Conservation (phyloP, 768 basidiomycete species). For the Lyophyllum shimeji region DNA sequence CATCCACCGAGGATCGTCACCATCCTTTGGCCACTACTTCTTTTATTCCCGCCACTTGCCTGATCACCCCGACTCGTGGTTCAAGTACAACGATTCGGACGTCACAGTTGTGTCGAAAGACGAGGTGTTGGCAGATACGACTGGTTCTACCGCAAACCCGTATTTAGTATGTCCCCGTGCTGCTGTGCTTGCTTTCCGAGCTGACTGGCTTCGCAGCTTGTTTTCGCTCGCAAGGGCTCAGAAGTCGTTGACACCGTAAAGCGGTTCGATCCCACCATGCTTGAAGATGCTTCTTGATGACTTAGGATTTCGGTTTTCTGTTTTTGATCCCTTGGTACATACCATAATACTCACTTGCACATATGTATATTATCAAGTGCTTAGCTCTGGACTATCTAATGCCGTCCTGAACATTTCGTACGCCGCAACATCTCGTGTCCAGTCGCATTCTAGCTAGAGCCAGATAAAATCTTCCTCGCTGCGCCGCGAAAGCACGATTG, state of each 20-base stretch:
- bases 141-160: conserved; percentile 88
- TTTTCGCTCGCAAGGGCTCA: conserved; percentile 77
- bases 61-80: conserved; percentile 79
- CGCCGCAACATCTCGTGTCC: no score
- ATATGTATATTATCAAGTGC: conserved; percentile 10
- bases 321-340: conserved; percentile 2
- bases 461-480: no score
- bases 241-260: conserved; percentile 83
- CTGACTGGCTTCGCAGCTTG: conserved; percentile 49
- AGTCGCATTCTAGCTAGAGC: no score
- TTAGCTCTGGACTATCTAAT: conserved; percentile 2
- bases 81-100: conserved; percentile 94
- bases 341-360: conserved; percentile 12
- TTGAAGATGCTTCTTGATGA: conserved; percentile 16
- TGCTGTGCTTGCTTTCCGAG: neutral
- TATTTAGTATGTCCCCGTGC: conserved; percentile 61
- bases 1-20: conserved; percentile 87
- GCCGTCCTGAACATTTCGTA: neutral
- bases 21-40: conserved; percentile 93
- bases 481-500: no score
- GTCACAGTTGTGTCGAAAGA: conserved; percentile 75
- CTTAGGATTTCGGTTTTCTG: neutral
- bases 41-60: conserved; percentile 92
- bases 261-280: conserved; percentile 45
- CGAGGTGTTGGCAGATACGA: conserved; percentile 88